Evolutionary conservation across 768 basidiomycete genomes (phyloP), one percentile per base, ranked within the genome.

Genomic region (Mycena latifolia): DNA sequence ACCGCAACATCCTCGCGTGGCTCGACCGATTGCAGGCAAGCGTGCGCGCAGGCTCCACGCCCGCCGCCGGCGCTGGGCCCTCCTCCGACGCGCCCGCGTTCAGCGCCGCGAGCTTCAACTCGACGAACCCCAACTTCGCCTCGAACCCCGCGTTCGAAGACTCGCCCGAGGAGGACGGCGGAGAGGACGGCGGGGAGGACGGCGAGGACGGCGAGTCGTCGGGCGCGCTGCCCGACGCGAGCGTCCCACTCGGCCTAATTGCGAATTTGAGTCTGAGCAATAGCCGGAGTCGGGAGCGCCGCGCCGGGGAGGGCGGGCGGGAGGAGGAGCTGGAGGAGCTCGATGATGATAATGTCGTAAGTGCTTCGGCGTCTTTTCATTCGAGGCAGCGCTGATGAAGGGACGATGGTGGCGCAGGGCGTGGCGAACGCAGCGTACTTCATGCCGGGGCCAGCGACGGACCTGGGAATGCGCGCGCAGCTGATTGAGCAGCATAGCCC

Each of bases 371-470:
- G 24, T 43, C 37, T 47, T 39, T 37, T 33, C 54, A 47, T 53
- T 54, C 12, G 24, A 0, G 33, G 11, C 50, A 14, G 39, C 46
- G 35, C 48, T 61, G 54, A 56, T 62, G n/a, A n/a, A n/a, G n/a
- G n/a, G n/a, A n/a, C n/a, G n/a, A n/a, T 55, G 37, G 9, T 12
- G 29, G 55, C 24, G 43, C 73, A 92, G 90, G 93, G 93, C 24
- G 89, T 94, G 24, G 93, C 93, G 33, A 93, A 92, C 75, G 90
- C 88, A 73, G 87, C 84, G 54, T 95, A 90, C 72, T 95, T 94
- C 79, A 83, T 86, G 84, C 93, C 93, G 52, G 92, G 91, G 11
- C 92, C 92, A 22, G 89, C 92, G 0, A 89, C 86, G 53, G 86
- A 94, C 73, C 85, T 94, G 46, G 83, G 78, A 20, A 88, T 91